Percentiles rank a stretch among this genome's conserved stretches.
Evolutionary conservation across 2,329 filamentous ascomycete species (phyloP).

Genomic region (Xylariaceae sp.): DNA sequence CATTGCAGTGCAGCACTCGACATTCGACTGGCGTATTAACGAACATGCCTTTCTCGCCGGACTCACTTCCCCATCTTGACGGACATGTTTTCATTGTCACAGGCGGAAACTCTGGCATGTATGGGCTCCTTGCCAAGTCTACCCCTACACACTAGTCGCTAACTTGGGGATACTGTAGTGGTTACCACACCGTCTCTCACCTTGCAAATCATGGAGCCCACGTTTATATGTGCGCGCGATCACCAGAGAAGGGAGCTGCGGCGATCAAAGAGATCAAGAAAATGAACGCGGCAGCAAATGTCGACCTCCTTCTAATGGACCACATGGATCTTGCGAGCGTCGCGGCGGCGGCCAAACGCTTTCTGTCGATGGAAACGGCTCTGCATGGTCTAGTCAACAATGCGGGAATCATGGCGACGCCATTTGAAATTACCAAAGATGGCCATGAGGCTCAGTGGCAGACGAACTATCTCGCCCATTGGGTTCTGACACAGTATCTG

Average conservation of each 20-base stretch:
- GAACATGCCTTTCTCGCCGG: slow-evolving; percentile 38
- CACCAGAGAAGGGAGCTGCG: slow-evolving; percentile 31
- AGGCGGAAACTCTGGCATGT: slow-evolving; percentile 46
- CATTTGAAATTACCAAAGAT: slow-evolving; percentile 34
- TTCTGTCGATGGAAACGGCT: slow-evolving; percentile 28
- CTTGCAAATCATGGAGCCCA: slow-evolving; percentile 38
- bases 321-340: slow-evolving; percentile 35
- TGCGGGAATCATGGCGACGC: slow-evolving; percentile 32
- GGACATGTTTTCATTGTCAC: slow-evolving; percentile 45
- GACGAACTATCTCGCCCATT: slow-evolving; percentile 44
- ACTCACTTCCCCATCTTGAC: slow-evolving; percentile 40
- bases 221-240: slow-evolving; percentile 41
- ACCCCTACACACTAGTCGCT: slow-evolving; percentile 6
- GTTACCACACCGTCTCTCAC: slow-evolving; percentile 35
- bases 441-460: slow-evolving; percentile 40
- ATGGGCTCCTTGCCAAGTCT: slow-evolving; percentile 21
- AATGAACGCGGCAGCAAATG: slow-evolving; percentile 29
- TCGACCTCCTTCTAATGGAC: slow-evolving; percentile 37
- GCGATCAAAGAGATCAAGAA: slow-evolving; percentile 35
- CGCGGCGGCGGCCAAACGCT: slow-evolving; percentile 32
- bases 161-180: slow-evolving; percentile 23
- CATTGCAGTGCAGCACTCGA: slow-evolving; percentile 9
- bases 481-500: slow-evolving; percentile 38
- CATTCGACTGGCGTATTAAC: slow-evolving; percentile 13
- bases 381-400: slow-evolving; percentile 37